phyloP scores from a whole-genome alignment of 805 yeast genomes.

The Nadsonia fulvescens region DNA sequence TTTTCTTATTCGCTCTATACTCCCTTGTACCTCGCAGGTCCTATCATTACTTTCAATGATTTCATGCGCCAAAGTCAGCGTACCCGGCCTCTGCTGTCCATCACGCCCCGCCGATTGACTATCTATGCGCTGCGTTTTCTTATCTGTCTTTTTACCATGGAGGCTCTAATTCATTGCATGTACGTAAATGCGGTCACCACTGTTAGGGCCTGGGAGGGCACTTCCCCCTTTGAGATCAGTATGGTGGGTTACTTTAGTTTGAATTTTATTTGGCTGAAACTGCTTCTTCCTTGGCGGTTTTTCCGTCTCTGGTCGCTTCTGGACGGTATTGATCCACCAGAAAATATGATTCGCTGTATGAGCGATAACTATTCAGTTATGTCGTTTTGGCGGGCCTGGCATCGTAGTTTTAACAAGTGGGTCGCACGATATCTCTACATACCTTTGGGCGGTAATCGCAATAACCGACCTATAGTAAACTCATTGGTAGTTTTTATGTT shows the following conservation, averaged over 20 bases:
- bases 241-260: conserved; percentile 88
- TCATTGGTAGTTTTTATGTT: conserved; percentile 78
- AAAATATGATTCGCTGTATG: conserved; percentile 92
- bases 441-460: conserved; percentile 83
- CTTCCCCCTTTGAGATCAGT: conserved; percentile 80
- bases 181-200: conserved; percentile 89
- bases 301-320: conserved; percentile 82
- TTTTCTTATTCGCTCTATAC: conserved; percentile 65
- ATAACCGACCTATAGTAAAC: conserved; percentile 50
- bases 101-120: conserved; percentile 31
- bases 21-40: conserved; percentile 90
- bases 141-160: conserved; percentile 75
- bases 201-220: conserved; percentile 75
- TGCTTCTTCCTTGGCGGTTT: conserved; percentile 89
- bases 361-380: conserved; percentile 82
- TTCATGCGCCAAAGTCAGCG: conserved; percentile 47
- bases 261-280: conserved; percentile 81
- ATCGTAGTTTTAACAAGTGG: conserved; percentile 84
- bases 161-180: conserved; percentile 65
- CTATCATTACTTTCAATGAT: conserved; percentile 84
- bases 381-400: conserved; percentile 99
- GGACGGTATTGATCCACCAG: conserved; percentile 95
- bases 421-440: conserved; percentile 73
- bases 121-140: conserved; percentile 50
- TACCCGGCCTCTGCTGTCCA: conserved; percentile 38